Base-by-base conservation (phyloP, 306 rosid genomes). In the Pyrus bretschneideri region DNA sequence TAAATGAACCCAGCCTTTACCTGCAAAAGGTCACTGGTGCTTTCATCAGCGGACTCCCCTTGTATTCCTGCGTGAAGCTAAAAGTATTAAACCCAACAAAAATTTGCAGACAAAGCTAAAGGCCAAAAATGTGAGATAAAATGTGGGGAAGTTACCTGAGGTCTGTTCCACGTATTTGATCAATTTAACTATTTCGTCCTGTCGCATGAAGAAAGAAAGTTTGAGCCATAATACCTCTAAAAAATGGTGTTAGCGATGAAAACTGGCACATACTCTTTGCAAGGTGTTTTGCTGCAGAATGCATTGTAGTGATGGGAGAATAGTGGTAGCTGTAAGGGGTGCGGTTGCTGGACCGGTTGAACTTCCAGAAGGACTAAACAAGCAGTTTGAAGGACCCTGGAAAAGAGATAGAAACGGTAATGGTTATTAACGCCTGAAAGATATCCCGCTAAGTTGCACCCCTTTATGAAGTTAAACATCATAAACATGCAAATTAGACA, bases 111-210 rank as follows among this genome's bases (percentile, higher is more conserved):
- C 29, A 73, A 45, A 30, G 27, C 46, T 73, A 74, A 69, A 44
- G 70, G 73, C 23, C 22, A 71, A 73, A 67, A 70, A 46, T 73
- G 59, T 75, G 40, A 25, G 40, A 57, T 46, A 27, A 59, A 62
- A 74, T 72, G 74, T 60, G 1, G 21, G 62, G 77, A 87, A 51
- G 79, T 80, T 95, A 95, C 99, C 99, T 67, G 82, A 78, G 75
- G 86, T 78, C 79, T 90, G 97, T 79, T 90, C 99, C 76, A 88
- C 79, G 67, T 84, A 86, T 87, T 92, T 95, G 76, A 92, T 95
- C 87, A 95, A 80, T 87, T 90, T 90, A 70, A 85, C 68, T 70
- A 92, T 81, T 82, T 95, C 97, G 77, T 95, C 99, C 99, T 95
- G 93, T 64, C 74, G 79, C 83, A 45, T 38, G 70, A 66, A 57